Conservation (phyloP, 768 basidiomycete species). For the Xerocomellus chrysenteron region DNA sequence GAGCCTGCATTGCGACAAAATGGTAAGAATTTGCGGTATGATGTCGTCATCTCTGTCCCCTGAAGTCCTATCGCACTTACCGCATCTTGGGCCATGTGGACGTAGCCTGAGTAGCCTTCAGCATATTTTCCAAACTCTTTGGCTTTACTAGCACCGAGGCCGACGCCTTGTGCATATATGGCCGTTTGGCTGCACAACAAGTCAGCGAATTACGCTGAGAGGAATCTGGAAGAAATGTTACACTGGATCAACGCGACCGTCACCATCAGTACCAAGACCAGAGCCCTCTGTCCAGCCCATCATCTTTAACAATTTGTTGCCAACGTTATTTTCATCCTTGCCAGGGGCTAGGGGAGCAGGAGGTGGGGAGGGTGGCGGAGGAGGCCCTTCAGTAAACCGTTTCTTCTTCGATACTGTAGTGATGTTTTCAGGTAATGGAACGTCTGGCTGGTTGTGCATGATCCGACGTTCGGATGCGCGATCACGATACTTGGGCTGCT, state of each 20-base stretch:
- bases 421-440: constrained; percentile 60
- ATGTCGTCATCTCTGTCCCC: constrained; percentile 22
- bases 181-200: constrained; percentile 63
- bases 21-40: constrained; percentile 24
- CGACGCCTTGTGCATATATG: constrained; percentile 84
- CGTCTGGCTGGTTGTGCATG: constrained; percentile 90
- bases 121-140: constrained; percentile 75
- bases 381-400: constrained; percentile 53
- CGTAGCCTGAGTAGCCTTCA: constrained; percentile 68
- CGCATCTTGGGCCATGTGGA: constrained; percentile 70
- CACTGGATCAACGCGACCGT: constrained; percentile 89
- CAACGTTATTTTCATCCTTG: constrained; percentile 82
- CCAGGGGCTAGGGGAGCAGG: constrained; percentile 67
- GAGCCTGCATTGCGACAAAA: constrained; percentile 31
- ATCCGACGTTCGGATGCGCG: constrained; percentile 89
- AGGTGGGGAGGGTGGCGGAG: constrained; percentile 59
- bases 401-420: constrained; percentile 39
- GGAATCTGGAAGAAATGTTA: constrained; percentile 29
- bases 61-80: constrained; percentile 39
- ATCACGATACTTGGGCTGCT: constrained; percentile 88
- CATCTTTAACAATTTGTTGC: constrained; percentile 91
- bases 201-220: constrained; percentile 7
- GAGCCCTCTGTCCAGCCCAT: constrained; percentile 97
- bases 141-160: constrained; percentile 90
- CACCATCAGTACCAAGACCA: constrained; percentile 79